Conservation (phyloP, 2,329 filamentous ascomycete species). For the Colletotrichum sublineola region DNA sequence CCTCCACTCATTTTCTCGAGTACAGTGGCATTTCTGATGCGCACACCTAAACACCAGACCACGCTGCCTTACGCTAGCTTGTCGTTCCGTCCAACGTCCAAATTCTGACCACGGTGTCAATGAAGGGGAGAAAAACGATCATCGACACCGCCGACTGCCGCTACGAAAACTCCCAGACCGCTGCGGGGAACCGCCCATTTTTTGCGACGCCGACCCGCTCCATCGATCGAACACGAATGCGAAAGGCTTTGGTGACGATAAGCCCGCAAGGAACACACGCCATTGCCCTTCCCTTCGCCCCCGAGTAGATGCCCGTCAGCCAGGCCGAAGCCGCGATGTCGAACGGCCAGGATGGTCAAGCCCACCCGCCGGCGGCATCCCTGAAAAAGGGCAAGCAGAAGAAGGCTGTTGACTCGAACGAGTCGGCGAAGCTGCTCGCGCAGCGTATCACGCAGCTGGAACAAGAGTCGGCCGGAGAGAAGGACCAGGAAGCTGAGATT, state of each 20-base stretch:
- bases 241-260: constrained; percentile 36
- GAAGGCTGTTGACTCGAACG: constrained; percentile 85
- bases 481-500: constrained; percentile 96
- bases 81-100: constrained; percentile 22
- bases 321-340: constrained; percentile 57
- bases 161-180: constrained; percentile 5
- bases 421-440: constrained; percentile 91
- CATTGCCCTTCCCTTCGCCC: constrained; percentile 19
- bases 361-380: constrained; percentile 57
- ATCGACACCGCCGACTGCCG: constrained; percentile 17
- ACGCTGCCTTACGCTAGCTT: constrained; percentile 35
- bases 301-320: constrained; percentile 54
- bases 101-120: constrained; percentile 34
- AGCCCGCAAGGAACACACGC: constrained; percentile 20
- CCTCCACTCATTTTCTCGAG: constrained; percentile 40
- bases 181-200: constrained; percentile 27
- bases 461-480: constrained; percentile 91
- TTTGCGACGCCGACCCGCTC: constrained; percentile 39
- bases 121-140: constrained; percentile 24
- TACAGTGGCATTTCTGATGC: constrained; percentile 44
- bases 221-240: constrained; percentile 41
- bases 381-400: constrained; percentile 87
- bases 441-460: constrained; percentile 97
- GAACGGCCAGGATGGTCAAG: constrained; percentile 58
- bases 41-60: constrained; percentile 37